Conservation (phyloP, 108 stramenopile species). For the Stephanodiscus minutulus region DNA sequence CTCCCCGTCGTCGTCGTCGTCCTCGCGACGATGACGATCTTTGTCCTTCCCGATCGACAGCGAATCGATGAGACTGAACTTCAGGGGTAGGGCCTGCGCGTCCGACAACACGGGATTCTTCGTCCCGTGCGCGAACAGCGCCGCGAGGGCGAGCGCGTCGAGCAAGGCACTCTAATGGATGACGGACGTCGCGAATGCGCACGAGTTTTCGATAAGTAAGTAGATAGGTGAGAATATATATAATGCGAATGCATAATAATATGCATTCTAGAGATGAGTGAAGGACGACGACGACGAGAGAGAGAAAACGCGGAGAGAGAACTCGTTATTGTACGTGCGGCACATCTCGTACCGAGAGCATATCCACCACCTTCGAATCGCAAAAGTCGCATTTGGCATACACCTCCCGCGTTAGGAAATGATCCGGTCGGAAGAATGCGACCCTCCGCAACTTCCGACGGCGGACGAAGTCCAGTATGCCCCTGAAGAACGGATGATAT, state of each 20-base stretch:
- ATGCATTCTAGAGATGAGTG: not conserved
- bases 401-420: slow-evolving; percentile 47
- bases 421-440: slow-evolving; percentile 58
- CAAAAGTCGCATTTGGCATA: slow-evolving; percentile 60
- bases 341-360: slow-evolving; percentile 36
- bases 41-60: slow-evolving; percentile 32
- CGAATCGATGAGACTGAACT: slow-evolving; percentile 45
- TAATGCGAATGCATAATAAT: too few species aligned
- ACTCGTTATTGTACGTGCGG: not conserved
- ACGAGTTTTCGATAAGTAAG: too few species aligned
- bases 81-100: slow-evolving; percentile 50
- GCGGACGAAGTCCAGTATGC: slow-evolving; percentile 58
- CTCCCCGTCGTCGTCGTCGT: not conserved
- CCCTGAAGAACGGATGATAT: too few species aligned
- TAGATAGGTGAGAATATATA: too few species aligned
- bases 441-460: slow-evolving; percentile 52
- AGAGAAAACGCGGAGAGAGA: too few species aligned
- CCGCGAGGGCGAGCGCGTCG: slow-evolving; percentile 33
- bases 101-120: slow-evolving; percentile 31
- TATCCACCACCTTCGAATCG: slow-evolving; percentile 56
- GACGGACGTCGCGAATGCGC: too few species aligned
- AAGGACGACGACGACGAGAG: not conserved
- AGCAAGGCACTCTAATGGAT: slow-evolving; percentile 29
- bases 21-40: slow-evolving; percentile 14
- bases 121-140: slow-evolving; percentile 13